Base-by-base conservation (phyloP, 2,329 filamentous ascomycete species). In the Colletotrichum limetticola region DNA sequence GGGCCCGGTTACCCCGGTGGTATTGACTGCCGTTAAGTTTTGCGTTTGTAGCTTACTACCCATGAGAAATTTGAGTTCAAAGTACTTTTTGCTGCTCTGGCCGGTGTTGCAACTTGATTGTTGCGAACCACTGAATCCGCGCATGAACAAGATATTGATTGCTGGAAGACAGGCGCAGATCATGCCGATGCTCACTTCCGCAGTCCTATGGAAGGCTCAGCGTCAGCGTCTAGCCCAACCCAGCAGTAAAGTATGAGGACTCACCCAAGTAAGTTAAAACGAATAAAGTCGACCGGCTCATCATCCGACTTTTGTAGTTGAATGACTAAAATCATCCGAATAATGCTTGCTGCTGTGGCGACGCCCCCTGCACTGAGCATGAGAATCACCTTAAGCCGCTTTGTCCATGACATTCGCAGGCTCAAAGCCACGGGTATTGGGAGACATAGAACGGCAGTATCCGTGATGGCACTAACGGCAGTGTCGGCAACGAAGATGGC, bases 401-500 rank as follows among this genome's bases (percentile, higher is more conserved):
- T 80, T 59, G 72, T 77, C 32, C 64, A 61, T 2, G 80, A 76
- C 68, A 82, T 74, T 53, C 80, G 76, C 46, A 83, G 76, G 1
- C 79, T 81, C 74, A 80, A 79, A 6, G 80, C 80, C 26, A 81
- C 75, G 4, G 80, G 80, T 11, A 78, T 77, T 4, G 79, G 80
- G 0, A 82, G 67, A 22, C 79, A 52, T 42, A 82, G 61, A 26
- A 82, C 80, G 22, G 74, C 76, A 37, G 81, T 16, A 59, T 82
- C 80, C 68, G 77, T 82, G 14, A 81, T 66, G 24, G 78, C 78
- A 49, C 79, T 80, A 63, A 81, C 76, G 53, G 79, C 77, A 7
- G 79, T 77, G 65, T 83, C 81, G 24, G 78, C 78, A 7, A 76
- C 78, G 32, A 83, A 78, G 49, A 82, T 77, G 58, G 77, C 77